Evolutionary conservation across 345 rosid species (phyloP).

Genomic region (Bretschneidera sinensis): DNA sequence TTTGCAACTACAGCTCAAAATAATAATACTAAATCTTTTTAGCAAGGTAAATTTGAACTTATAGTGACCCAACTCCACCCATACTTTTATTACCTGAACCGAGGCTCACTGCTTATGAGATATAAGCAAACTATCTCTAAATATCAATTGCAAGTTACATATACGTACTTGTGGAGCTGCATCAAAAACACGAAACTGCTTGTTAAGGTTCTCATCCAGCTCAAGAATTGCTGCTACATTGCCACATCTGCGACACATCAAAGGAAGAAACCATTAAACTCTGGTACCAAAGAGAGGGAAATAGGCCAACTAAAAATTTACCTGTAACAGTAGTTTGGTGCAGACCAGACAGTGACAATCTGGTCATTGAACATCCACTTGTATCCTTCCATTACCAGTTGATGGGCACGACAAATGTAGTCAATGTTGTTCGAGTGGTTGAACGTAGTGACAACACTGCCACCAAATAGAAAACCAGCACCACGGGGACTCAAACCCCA

Average conservation of each 20-base stretch:
- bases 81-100: background rate
- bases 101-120: background rate
- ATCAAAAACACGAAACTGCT: constrained; percentile 83
- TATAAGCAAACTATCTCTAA: no score
- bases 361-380: constrained; percentile 95
- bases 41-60: no score
- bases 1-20: no score
- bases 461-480: constrained; percentile 90
- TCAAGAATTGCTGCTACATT: constrained; percentile 92
- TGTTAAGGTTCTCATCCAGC: constrained; percentile 80
- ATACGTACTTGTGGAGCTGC: constrained; percentile 80
- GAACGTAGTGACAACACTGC: constrained; percentile 82
- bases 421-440: constrained; percentile 83
- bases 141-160: no score
- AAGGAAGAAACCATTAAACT: constrained; percentile 11
- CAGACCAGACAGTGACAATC: constrained; percentile 99
- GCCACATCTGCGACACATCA: constrained; percentile 65
- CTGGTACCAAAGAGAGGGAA: constrained; percentile 3
- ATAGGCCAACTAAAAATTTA: constrained; percentile 18
- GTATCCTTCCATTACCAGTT: constrained; percentile 97
- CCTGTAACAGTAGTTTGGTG: constrained; percentile 99
- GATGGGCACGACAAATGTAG: constrained; percentile 93
- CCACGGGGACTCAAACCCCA: constrained; percentile 99
- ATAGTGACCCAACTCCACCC: no score
- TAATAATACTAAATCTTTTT: no score